Percentiles rank a stretch among this genome's conserved stretches.
Evolutionary conservation across 495 filamentous ascomycete genomes (phyloP).

Genomic region (Hypoxylon crocopeplum): DNA sequence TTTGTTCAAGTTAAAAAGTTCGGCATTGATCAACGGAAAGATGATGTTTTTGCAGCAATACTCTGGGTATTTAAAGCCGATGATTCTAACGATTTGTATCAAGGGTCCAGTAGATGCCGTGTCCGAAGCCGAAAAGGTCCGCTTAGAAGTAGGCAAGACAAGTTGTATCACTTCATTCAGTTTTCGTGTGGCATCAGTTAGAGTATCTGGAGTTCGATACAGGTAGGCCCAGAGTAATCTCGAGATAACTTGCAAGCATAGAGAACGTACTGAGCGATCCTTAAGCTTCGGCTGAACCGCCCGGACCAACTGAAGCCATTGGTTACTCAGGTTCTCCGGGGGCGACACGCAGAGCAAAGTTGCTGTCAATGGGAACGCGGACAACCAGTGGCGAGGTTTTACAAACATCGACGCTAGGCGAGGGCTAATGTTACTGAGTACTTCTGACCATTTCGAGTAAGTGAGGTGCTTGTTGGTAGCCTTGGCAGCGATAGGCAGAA

Average conservation of each 20-base stretch:
- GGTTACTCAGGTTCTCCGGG: constrained; percentile 78
- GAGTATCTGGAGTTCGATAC: constrained; percentile 76
- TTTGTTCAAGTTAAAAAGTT: constrained; percentile 77
- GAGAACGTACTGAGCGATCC: constrained; percentile 78
- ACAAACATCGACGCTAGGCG: constrained; percentile 80
- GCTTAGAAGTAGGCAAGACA: constrained; percentile 78
- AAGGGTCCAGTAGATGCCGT: constrained; percentile 82
- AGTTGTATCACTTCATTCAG: constrained; percentile 86
- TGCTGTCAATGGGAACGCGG: constrained; percentile 84
- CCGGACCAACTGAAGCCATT: constrained; percentile 83
- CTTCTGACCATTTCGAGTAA: constrained; percentile 82
- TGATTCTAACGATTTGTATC: constrained; percentile 92
- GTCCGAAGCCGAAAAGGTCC: constrained; percentile 79
- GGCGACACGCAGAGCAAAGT: constrained; percentile 87
- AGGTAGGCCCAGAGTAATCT: constrained; percentile 96
- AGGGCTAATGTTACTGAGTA: constrained; percentile 75
- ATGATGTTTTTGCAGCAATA: constrained; percentile 90
- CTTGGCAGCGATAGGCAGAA: constrained; percentile 86
- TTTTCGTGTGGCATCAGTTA: constrained; percentile 72
- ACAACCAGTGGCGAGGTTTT: constrained; percentile 89
- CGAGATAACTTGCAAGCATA: constrained; percentile 86
- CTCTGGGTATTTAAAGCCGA: constrained; percentile 92
- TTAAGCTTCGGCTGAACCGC: constrained; percentile 79
- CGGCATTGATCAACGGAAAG: constrained; percentile 92
- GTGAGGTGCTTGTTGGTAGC: constrained; percentile 75